Conservation (phyloP, 2,329 filamentous ascomycete genomes). For the Phaeophleospora eucalypticola region DNA sequence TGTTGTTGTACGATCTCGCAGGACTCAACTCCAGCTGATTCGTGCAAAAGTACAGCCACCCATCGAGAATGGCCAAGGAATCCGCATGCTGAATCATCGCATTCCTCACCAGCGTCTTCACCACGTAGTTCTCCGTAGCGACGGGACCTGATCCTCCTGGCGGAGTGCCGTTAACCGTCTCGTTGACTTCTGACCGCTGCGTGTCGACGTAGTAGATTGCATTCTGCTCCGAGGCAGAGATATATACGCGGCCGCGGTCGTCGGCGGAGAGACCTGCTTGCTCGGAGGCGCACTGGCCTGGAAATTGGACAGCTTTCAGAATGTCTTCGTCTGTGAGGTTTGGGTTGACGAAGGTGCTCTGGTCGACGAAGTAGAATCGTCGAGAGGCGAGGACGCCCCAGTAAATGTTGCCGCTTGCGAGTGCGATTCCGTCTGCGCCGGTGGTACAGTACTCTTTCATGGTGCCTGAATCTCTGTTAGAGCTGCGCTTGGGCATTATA, state of each 20-base stretch:
- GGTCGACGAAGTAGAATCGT: slow-evolving; percentile 40
- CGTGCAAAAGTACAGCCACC: slow-evolving; percentile 42
- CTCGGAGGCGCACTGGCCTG: slow-evolving; percentile 39
- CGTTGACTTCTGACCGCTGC: slow-evolving; percentile 32
- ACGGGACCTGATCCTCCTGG: slow-evolving; percentile 34
- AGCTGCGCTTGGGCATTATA: not conserved
- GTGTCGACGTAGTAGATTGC: slow-evolving; percentile 44
- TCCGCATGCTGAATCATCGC: slow-evolving; percentile 44
- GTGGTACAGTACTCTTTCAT: slow-evolving; percentile 20
- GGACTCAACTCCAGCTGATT: slow-evolving; percentile 40
- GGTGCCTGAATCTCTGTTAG: slow-evolving; percentile 12
- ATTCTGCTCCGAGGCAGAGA: slow-evolving; percentile 42
- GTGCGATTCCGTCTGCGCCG: slow-evolving; percentile 32
- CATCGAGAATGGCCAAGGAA: slow-evolving; percentile 38
- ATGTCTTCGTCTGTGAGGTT: slow-evolving; percentile 35
- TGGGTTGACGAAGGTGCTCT: slow-evolving; percentile 33
- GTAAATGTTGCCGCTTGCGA: slow-evolving; percentile 41
- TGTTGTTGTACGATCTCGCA: slow-evolving; percentile 37
- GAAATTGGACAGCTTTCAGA: slow-evolving; percentile 36
- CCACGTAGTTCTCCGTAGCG: slow-evolving; percentile 35
- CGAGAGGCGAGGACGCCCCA: slow-evolving; percentile 42
- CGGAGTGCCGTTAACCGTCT: slow-evolving; percentile 34
- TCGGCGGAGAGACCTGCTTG: slow-evolving; percentile 44
- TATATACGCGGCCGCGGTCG: slow-evolving; percentile 40
- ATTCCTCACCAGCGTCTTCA: slow-evolving; percentile 39